Conservation (phyloP, 257 asterid species). For the Solanum chiquidenum region DNA sequence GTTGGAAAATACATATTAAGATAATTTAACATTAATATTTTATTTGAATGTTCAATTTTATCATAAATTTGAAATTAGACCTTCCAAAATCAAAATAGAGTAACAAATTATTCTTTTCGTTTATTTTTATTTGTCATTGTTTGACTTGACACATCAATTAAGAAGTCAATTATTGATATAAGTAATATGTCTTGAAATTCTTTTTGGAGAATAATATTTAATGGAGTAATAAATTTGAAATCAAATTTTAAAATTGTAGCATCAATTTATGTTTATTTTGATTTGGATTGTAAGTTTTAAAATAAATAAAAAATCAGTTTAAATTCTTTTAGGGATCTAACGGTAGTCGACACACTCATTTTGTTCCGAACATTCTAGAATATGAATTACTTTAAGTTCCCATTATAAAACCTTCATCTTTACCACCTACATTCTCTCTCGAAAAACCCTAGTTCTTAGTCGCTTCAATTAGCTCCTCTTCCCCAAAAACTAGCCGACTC, state of each 20-base stretch:
- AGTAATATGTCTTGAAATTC: too few species aligned
- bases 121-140: too few species aligned
- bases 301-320: background rate
- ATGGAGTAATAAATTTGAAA: background rate
- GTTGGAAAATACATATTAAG: too few species aligned
- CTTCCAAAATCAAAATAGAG: background rate
- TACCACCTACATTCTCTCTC: accelerated
- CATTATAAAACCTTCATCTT: background rate
- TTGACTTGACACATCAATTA: accelerated
- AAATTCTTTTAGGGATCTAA: background rate
- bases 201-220: too few species aligned
- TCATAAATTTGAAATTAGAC: background rate
- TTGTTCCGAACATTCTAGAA: slow-evolving; percentile 51
- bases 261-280: background rate
- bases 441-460: slow-evolving; percentile 17
- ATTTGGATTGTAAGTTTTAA: background rate
- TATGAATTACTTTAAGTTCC: background rate
- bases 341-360: slow-evolving; percentile 3
- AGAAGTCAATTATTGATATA: too few species aligned
- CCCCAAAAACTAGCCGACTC: background rate
- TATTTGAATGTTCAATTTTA: background rate
- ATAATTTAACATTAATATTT: too few species aligned
- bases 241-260: background rate
- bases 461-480: background rate
- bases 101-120: too few species aligned